Percentiles rank a stretch among this genome's conserved stretches.
Evolutionary conservation across 2,329 filamentous ascomycete species (phyloP).

Genomic region (Penicillium olsonii): DNA sequence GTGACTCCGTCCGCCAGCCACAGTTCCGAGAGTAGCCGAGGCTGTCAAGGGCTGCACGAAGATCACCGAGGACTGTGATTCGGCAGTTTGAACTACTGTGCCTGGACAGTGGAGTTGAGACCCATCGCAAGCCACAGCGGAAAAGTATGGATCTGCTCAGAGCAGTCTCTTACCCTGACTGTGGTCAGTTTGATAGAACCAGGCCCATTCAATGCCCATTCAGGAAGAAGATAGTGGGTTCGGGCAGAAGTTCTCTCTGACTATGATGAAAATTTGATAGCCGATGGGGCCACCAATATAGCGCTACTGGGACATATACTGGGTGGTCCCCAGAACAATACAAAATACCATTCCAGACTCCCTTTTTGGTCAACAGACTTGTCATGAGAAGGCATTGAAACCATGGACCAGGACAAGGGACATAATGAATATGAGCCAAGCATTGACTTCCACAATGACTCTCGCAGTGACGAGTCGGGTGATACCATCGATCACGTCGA

Average conservation of each 20-base stretch:
- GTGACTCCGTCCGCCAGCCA: constrained; percentile 1
- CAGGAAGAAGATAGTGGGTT: constrained; percentile 3
- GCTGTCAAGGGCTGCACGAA: background rate
- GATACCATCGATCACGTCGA: constrained; percentile 11
- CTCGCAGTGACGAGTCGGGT: constrained; percentile 8
- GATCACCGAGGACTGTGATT: background rate
- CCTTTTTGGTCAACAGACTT: background rate
- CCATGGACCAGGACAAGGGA: background rate
- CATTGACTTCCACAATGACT: constrained; percentile 2
- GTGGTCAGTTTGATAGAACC: constrained; percentile 1
- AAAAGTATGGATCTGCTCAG: constrained; percentile 14
- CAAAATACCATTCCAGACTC: background rate
- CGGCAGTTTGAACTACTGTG: background rate
- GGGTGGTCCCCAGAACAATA: background rate
- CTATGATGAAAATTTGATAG: background rate
- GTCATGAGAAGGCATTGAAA: constrained; percentile 1
- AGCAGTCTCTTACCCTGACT: background rate
- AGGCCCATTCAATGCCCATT: constrained; percentile 2
- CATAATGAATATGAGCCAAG: constrained; percentile 5
- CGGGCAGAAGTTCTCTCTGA: background rate
- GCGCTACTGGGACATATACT: constrained; percentile 2
- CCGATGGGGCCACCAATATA: constrained; percentile 1
- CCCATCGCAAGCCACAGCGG: constrained; percentile 12
- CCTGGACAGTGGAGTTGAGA: constrained; percentile 5
- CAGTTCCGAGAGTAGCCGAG: constrained; percentile 10